Conservation (phyloP, 2,329 filamentous ascomycete genomes). For the Aspergillus fischeri region DNA sequence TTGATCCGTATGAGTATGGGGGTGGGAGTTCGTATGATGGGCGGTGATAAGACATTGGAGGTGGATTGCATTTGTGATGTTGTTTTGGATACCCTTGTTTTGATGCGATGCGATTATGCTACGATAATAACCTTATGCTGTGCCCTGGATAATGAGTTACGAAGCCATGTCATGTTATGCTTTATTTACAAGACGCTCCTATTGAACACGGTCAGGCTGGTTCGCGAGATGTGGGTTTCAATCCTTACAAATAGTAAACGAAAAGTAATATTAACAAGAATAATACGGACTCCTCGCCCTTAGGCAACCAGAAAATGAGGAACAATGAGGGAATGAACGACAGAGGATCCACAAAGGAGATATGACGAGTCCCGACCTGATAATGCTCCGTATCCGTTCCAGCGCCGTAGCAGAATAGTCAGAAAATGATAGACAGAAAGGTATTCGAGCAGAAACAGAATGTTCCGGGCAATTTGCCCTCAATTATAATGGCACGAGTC, state of each 20-base stretch:
- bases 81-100: background rate
- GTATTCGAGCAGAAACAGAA: background rate
- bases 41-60: background rate
- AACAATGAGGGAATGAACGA: background rate
- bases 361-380: background rate
- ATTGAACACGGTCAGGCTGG: no score
- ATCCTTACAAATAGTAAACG: background rate
- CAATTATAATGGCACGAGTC: background rate
- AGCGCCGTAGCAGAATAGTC: background rate
- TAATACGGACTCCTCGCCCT: background rate
- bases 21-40: constrained; percentile 22
- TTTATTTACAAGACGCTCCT: background rate
- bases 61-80: background rate
- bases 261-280: background rate
- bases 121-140: background rate
- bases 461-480: background rate
- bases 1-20: constrained; percentile 40
- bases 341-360: background rate
- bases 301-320: background rate
- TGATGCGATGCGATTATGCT: background rate
- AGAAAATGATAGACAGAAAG: background rate
- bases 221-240: background rate
- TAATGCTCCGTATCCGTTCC: background rate
- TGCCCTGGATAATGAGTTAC: background rate
- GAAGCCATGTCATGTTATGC: background rate